A percentile compares a stretch with the other conserved stretches of the same genome.
Conservation (phyloP, 495 filamentous ascomycete genomes). For the Neurospora sp. region DNA sequence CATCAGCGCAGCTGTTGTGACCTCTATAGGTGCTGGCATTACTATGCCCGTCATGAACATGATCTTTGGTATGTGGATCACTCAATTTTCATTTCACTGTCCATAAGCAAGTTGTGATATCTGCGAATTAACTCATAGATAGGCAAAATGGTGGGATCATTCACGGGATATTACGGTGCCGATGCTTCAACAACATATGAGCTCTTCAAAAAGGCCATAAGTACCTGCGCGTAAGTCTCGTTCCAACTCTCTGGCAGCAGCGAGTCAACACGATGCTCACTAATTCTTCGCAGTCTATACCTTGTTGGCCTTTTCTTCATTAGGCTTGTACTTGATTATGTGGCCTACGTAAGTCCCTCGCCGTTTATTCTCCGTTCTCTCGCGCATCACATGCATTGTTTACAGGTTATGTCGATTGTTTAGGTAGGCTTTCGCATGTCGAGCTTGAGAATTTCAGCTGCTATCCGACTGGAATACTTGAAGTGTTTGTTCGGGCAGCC, state of each 20-base stretch:
- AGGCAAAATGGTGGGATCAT: slow-evolving; percentile 34
- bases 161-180: slow-evolving; percentile 18
- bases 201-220: slow-evolving; percentile 18
- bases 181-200: slow-evolving; percentile 16
- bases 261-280: neutral
- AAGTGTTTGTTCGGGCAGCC: slow-evolving; percentile 42
- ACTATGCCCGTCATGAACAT: slow-evolving; percentile 41
- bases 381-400: neutral
- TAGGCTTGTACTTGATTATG: slow-evolving; percentile 46
- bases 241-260: neutral
- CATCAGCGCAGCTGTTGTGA: slow-evolving; percentile 28
- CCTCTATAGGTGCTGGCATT: slow-evolving; percentile 41
- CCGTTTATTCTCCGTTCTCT: neutral
- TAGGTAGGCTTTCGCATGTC: slow-evolving; percentile 46
- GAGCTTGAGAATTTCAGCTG: slow-evolving; percentile 44
- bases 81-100: neutral
- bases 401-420: neutral
- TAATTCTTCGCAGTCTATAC: slow-evolving; percentile 30
- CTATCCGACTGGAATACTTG: slow-evolving; percentile 43
- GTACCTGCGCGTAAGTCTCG: slow-evolving; percentile 20
- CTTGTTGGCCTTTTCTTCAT: slow-evolving; percentile 55
- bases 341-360: slow-evolving; percentile 39
- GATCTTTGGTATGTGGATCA: slow-evolving; percentile 30
- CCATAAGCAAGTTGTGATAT: neutral
- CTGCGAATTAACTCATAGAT: slow-evolving; percentile 3